These are phyloP conservation scores for Microbotryum silenes-acaulis DNA, from an alignment of 1,284 basidiomycete species.

Conservation along the genomic window DNA sequence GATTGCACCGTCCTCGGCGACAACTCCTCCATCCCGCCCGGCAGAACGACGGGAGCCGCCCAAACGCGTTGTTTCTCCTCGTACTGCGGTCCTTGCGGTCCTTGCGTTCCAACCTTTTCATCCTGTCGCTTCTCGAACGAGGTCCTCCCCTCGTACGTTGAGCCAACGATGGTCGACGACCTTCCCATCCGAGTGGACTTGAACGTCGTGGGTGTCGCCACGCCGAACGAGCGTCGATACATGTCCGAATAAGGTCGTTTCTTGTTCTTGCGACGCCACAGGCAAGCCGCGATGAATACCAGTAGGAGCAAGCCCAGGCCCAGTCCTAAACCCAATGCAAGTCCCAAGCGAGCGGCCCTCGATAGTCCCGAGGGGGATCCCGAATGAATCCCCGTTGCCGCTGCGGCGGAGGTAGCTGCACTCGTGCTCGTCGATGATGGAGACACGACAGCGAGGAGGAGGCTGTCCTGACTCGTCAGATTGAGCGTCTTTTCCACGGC, in stretches of 20 bases:
- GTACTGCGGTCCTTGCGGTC: neutral
- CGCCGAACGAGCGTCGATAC: conserved; percentile 6
- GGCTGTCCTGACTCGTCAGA: conserved; percentile 10
- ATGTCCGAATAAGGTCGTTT: neutral
- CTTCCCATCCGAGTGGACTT: conserved; percentile 5
- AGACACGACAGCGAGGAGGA: conserved; percentile 21
- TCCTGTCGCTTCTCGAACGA: too few relatives aligned
- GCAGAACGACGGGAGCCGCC: neutral
- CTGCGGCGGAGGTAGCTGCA: conserved; percentile 8
- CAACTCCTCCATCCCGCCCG: neutral
- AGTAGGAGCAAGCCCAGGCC: conserved; percentile 26
- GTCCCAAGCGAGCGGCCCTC: conserved; percentile 26
- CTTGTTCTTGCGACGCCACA: conserved; percentile 10
- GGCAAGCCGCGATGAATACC: conserved; percentile 24
- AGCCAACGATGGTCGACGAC: conserved; percentile 9
- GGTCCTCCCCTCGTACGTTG: too few relatives aligned
- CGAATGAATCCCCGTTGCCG: conserved; percentile 15
- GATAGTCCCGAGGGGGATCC: conserved; percentile 18
- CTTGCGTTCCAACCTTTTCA: neutral
- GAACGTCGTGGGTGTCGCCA: neutral
- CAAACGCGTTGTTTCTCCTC: neutral
- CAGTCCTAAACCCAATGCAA: conserved; percentile 33
- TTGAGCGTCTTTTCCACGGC: conserved; percentile 8
- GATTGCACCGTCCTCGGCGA: neutral
- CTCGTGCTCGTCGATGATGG: conserved; percentile 3